Evolutionary conservation across 306 rosid genomes (phyloP).

Genomic region (Myrica gale): DNA sequence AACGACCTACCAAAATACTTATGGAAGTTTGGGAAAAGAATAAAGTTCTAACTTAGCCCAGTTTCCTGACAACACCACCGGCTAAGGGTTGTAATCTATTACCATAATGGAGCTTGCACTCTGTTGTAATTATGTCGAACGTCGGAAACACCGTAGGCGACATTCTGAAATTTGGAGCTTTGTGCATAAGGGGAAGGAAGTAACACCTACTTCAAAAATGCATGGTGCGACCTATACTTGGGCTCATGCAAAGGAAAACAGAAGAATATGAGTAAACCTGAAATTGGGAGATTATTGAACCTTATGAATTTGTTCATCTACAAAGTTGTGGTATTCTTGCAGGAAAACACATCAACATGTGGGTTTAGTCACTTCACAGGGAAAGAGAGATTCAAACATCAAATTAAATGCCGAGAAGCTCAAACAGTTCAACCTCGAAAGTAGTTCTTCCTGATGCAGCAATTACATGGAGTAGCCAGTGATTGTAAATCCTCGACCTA

Average conservation of each 20-base stretch:
- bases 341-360: not conserved
- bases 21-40: too few relatives aligned
- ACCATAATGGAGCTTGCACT: not conserved
- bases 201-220: not conserved
- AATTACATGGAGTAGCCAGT: constrained; percentile 33
- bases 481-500: constrained; percentile 39
- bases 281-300: constrained; percentile 14
- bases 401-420: constrained; percentile 15
- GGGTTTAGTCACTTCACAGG: not conserved
- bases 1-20: too few relatives aligned
- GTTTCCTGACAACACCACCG: too few relatives aligned
- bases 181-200: not conserved
- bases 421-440: constrained; percentile 1
- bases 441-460: not conserved
- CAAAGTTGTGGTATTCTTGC: not conserved
- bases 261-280: not conserved
- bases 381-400: not conserved
- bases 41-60: too few relatives aligned
- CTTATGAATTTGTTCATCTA: not conserved
- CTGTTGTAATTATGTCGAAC: not conserved
- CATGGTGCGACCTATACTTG: not conserved
- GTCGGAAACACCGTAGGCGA: not conserved
- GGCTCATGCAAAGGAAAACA: not conserved
- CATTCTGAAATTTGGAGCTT: not conserved
- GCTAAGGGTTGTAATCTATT: too few relatives aligned